Percentiles rank a stretch among this genome's conserved stretches.
Conservation (phyloP, 1,139 yeast species). For the Magnusiomyces paraingens region DNA sequence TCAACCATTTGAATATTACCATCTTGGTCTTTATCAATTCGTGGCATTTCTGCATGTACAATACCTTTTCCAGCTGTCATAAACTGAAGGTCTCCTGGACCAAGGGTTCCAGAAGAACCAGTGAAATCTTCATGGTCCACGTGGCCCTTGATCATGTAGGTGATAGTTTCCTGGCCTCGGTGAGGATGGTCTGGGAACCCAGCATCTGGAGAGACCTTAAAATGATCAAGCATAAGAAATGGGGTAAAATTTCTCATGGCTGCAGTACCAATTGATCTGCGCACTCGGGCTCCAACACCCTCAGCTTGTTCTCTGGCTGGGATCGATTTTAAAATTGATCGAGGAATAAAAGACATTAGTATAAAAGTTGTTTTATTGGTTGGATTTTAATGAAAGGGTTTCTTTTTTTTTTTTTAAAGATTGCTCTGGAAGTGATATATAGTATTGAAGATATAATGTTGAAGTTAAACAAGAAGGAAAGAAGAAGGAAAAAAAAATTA, state of each 20-base stretch:
- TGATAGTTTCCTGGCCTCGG: conserved; percentile 83
- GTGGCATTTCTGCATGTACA: conserved; percentile 86
- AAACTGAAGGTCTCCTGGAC: conserved; percentile 84
- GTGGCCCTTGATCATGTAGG: conserved; percentile 65
- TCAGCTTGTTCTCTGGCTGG: conserved; percentile 71
- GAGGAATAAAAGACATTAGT: conserved; percentile 22
- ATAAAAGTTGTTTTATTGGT: not conserved
- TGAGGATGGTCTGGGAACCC: conserved; percentile 95
- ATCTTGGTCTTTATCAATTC: conserved; percentile 45
- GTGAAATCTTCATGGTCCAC: conserved; percentile 91
- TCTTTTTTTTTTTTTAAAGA: too few species aligned
- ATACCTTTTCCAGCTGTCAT: conserved; percentile 94
- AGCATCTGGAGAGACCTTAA: conserved; percentile 54
- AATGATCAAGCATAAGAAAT: conserved; percentile 78
- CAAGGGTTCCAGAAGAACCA: conserved; percentile 69
- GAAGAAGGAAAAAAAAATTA: too few species aligned
- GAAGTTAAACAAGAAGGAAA: too few species aligned
- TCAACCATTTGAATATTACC: conserved; percentile 34
- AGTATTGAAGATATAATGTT: too few species aligned
- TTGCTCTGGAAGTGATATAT: too few species aligned
- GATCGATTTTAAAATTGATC: conserved; percentile 55
- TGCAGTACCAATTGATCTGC: conserved; percentile 72
- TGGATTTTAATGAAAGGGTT: conserved; percentile 40
- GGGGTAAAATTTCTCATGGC: conserved; percentile 71
- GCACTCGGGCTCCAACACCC: conserved; percentile 81